These are phyloP conservation scores for Lichtheimia ornata DNA, from an alignment of 371 early-diverging fungal species.

Conservation along the genomic window DNA sequence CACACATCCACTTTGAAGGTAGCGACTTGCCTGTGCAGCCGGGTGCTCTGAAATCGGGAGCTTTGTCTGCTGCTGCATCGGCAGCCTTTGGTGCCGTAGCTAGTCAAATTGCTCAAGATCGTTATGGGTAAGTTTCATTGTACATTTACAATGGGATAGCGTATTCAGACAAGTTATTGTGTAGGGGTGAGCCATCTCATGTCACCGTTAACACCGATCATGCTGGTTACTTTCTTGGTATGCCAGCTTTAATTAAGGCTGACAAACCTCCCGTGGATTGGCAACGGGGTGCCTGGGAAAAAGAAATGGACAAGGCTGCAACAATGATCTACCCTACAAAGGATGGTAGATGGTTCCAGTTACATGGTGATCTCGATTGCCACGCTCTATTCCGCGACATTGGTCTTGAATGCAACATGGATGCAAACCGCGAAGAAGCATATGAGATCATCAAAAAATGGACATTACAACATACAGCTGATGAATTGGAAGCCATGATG, in stretches of 20 bases:
- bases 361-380: constrained; percentile 14
- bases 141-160: neutral
- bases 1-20: constrained; percentile 9
- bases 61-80: neutral
- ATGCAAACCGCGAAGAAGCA: constrained; percentile 4
- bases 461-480: constrained; percentile 6
- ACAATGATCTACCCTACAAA: constrained; percentile 15
- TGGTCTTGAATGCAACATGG: constrained; percentile 4
- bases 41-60: constrained; percentile 12
- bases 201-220: constrained; percentile 9
- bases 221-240: constrained; percentile 7
- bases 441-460: neutral
- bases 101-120: constrained; percentile 9
- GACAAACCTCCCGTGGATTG: constrained; percentile 5
- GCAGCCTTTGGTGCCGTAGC: constrained; percentile 11
- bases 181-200: constrained; percentile 2
- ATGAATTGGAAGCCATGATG: constrained; percentile 15
- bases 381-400: constrained; percentile 1
- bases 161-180: neutral
- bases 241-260: neutral
- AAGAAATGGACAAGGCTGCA: constrained; percentile 3
- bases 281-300: constrained; percentile 2
- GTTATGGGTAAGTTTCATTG: constrained; percentile 6
- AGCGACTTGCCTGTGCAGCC: constrained; percentile 6
- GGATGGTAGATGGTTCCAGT: constrained; percentile 17